Evolutionary conservation across 345 rosid species (phyloP).

Genomic region (Lepidium didymum): DNA sequence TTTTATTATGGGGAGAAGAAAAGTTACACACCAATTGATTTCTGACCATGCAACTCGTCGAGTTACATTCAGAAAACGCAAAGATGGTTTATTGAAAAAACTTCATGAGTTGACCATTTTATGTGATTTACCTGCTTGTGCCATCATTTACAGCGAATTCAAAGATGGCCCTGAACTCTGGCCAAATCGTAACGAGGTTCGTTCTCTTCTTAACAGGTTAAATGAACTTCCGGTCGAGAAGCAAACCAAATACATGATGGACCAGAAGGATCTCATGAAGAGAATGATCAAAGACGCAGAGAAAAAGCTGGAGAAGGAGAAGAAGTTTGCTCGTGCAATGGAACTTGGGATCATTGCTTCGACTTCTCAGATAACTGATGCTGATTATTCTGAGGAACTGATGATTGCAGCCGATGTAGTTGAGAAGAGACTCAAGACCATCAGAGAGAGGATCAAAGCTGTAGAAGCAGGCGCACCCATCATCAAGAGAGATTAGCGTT

Average conservation of each 20-base stretch:
- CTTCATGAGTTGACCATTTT: constrained; percentile 24
- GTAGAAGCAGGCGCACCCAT: background rate
- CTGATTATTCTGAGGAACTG: constrained; percentile 23
- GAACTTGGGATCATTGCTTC: constrained; percentile 19
- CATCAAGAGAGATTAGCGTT: background rate
- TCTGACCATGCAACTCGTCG: constrained; percentile 16
- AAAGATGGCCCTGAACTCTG: constrained; percentile 36
- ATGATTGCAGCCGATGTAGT: constrained; percentile 9
- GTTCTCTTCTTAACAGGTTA: constrained; percentile 18
- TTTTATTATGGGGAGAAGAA: constrained; percentile 27
- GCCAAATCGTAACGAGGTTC: constrained; percentile 29
- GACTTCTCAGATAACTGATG: background rate
- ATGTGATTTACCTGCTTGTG: constrained; percentile 25
- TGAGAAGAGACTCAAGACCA: constrained; percentile 7
- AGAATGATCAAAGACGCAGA: constrained; percentile 30
- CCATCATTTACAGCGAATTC: constrained; percentile 31
- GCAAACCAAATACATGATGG: constrained; percentile 41
- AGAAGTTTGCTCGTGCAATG: constrained; percentile 21
- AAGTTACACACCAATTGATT: constrained; percentile 25
- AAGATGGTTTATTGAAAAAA: constrained; percentile 27
- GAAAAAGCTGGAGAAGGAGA: constrained; percentile 33
- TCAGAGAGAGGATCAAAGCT: constrained; percentile 13
- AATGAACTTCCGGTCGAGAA: constrained; percentile 37
- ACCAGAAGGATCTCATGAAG: constrained; percentile 34
- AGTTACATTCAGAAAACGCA: constrained; percentile 27